phyloP scores from a whole-genome alignment of 768 basidiomycete genomes.

The Suillus subalutaceus region DNA sequence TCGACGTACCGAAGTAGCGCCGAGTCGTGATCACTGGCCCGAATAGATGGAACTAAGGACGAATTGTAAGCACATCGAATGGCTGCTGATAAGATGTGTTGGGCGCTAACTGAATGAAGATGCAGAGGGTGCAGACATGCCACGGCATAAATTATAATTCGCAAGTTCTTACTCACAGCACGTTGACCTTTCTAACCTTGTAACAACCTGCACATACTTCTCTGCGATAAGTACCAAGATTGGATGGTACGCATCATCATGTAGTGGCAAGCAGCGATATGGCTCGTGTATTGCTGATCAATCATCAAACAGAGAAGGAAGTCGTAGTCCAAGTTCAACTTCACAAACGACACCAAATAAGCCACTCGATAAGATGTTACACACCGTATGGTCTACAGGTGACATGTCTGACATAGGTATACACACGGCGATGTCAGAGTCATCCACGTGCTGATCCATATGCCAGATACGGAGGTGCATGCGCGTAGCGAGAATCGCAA shows the following conservation, averaged over 20 bases:
- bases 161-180: conserved; percentile 18
- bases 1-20: conserved; percentile 47
- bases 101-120: conserved; percentile 48
- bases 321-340: background rate
- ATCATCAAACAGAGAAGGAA: too few relatives aligned
- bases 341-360: background rate
- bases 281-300: too few relatives aligned
- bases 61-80: background rate
- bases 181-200: conserved; percentile 4
- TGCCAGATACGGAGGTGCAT: background rate
- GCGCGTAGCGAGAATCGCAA: background rate
- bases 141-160: conserved; percentile 39
- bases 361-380: background rate
- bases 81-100: background rate
- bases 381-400: background rate
- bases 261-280: too few relatives aligned
- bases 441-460: background rate
- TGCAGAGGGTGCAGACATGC: conserved; percentile 41
- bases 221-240: too few relatives aligned
- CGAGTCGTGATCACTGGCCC: conserved; percentile 53
- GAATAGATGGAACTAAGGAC: conserved; percentile 15
- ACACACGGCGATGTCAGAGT: background rate
- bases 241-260: too few relatives aligned
- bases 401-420: background rate
- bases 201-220: too few relatives aligned